Evolutionary conservation across 2,329 filamentous ascomycete species (phyloP), one percentile per base, ranked within the genome.

Genomic region (Domatiomyces catenatus): DNA sequence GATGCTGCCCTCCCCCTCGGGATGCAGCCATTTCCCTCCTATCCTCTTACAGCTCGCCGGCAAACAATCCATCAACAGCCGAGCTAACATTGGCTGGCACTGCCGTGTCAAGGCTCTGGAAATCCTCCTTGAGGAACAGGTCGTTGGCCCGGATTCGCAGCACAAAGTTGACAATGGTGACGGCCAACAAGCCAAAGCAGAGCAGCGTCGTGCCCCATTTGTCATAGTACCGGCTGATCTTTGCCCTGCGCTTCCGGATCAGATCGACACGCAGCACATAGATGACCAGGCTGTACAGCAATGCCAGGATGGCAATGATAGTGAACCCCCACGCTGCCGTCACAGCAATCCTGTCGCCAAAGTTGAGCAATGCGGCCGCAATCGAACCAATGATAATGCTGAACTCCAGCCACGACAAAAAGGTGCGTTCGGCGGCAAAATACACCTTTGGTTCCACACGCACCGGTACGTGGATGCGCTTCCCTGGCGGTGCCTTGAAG

Each of bases 381-480:
- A 94, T 90, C 24, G 84, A 84, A 60, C 86, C 87, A 49, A 98
- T 81, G 63, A 95, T 89, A 62, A 96, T 94, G 47, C 85, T 90
- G 69, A 94, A 96, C 67, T 98, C 90, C 61, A 98, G 84, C 88
- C 92, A 98, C 56, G 87, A 86, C 51, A 98, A 76, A 69, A 95
- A 98, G 0, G 92, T 98, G 57, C 92, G 80, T 68, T 98, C 92
- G 0, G 88, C 89, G 19, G 92, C 92, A 64, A 98, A 94, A 67
- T 88, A 94, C 48, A 98, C 92, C 70, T 98, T 98, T 32, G 92
- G 92, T 67, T 98, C 92, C 32, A 98, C 89, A 47, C 92, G 81
- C 50, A 96, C 83, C 12, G 90, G 90, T 20, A 98, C 92, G 62
- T 96, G 90, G 52, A 98, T 96, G 66, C 71, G 69, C 73, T 68